Conservation (phyloP, 1,284 basidiomycete species). For the Ceratobasidium sp. region DNA sequence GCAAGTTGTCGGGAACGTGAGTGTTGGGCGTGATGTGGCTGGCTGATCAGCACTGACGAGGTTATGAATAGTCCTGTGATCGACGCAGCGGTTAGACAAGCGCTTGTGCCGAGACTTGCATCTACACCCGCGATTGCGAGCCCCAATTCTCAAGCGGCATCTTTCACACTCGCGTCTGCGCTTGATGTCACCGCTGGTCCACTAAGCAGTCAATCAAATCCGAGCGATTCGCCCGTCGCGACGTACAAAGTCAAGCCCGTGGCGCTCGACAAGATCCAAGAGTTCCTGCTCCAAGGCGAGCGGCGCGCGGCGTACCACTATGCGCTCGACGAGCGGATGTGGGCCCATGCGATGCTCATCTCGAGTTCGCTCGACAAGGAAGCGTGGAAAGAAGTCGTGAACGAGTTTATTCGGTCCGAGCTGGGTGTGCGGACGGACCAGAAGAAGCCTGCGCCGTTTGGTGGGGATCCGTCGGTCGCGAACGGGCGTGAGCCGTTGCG, state of each 20-base stretch:
- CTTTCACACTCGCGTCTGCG: slow-evolving; percentile 48
- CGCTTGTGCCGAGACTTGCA: slow-evolving; percentile 72
- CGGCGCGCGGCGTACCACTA: slow-evolving; percentile 88
- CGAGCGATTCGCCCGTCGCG: slow-evolving; percentile 56
- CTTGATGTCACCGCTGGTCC: slow-evolving; percentile 29
- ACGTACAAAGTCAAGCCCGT: slow-evolving; percentile 65
- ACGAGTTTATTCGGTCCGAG: slow-evolving; percentile 87
- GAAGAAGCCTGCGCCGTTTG: slow-evolving; percentile 39
- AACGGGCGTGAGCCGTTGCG: slow-evolving; percentile 79
- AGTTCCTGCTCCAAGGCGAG: slow-evolving; percentile 84
- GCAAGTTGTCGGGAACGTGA: slow-evolving; percentile 84
- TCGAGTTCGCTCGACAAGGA: slow-evolving; percentile 94
- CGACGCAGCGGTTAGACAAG: slow-evolving; percentile 73
- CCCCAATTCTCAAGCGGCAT: slow-evolving; percentile 35
- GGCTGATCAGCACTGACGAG: slow-evolving; percentile 3
- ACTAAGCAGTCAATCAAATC: slow-evolving; percentile 45
- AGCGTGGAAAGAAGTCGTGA: slow-evolving; percentile 91
- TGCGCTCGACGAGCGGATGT: slow-evolving; percentile 88
- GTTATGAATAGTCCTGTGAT: slow-evolving; percentile 70
- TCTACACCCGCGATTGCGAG: slow-evolving; percentile 48
- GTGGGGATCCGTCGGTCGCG: slow-evolving; percentile 50
- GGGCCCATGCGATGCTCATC: slow-evolving; percentile 97
- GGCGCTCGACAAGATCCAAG: slow-evolving; percentile 82
- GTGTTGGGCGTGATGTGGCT: slow-evolving; percentile 49
- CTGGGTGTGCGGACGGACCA: slow-evolving; percentile 62